Evolutionary conservation across 331 rosid species (phyloP).

Genomic region (Dryas integrifolia): DNA sequence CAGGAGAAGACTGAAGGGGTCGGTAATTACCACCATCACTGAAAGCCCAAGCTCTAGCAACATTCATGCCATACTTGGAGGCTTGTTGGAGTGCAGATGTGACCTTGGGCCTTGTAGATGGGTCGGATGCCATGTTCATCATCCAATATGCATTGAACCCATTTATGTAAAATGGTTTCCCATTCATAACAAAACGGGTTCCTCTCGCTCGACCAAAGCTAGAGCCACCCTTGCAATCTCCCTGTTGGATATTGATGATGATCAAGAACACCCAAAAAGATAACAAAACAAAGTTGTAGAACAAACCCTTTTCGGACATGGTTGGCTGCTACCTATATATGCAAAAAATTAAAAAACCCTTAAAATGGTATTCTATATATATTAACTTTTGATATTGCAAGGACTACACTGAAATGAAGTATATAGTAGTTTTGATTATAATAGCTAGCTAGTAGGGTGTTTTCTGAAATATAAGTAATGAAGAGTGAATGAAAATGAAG

Average conservation of each 20-base stretch:
- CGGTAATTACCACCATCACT: slow-evolving; percentile 37
- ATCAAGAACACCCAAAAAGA: not conserved
- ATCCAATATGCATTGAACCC: slow-evolving; percentile 65
- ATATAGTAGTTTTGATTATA: no score
- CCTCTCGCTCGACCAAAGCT: slow-evolving; percentile 33
- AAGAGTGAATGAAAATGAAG: no score
- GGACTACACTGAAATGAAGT: no score
- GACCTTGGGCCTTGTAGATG: slow-evolving; percentile 42
- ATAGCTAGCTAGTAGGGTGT: no score
- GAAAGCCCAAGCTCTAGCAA: slow-evolving; percentile 62
- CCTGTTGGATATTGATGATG: not conserved
- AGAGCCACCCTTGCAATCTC: slow-evolving; percentile 3
- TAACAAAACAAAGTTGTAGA: not conserved
- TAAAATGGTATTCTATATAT: no score
- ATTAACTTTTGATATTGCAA: no score
- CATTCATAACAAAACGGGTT: slow-evolving; percentile 37
- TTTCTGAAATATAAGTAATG: no score
- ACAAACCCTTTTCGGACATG: slow-evolving; percentile 6
- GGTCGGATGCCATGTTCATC: slow-evolving; percentile 56
- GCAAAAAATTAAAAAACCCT: no score
- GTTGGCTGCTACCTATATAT: not conserved
- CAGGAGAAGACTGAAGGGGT: slow-evolving; percentile 52
- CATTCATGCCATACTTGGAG: slow-evolving; percentile 43
- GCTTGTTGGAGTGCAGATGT: slow-evolving; percentile 43
- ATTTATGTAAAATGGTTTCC: slow-evolving; percentile 36